Conservation (phyloP, 257 asterid species). For the Coffea canephora region DNA sequence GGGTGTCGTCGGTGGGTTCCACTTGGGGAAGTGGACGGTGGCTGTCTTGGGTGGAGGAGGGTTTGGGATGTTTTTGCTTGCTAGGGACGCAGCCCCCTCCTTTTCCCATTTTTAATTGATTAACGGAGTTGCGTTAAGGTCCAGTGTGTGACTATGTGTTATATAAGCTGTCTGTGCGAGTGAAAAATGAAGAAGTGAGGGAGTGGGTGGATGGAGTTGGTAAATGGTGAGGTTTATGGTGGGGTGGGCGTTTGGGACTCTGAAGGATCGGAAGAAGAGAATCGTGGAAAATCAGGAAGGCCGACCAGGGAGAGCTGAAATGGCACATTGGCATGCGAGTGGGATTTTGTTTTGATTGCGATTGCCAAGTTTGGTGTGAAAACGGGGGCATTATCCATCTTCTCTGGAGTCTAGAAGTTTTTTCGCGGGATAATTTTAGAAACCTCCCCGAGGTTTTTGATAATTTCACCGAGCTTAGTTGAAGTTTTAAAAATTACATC, state of each 20-base stretch:
- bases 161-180: not conserved
- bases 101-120: conserved; percentile 55
- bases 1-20: not conserved
- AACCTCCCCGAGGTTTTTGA: too few species aligned
- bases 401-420: too few species aligned
- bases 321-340: too few species aligned
- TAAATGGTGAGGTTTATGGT: too few species aligned
- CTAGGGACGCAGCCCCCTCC: conserved; percentile 95
- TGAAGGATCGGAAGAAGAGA: not conserved
- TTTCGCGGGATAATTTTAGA: too few species aligned
- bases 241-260: not conserved
- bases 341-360: too few species aligned
- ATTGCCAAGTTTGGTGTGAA: too few species aligned
- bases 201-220: not conserved
- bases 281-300: not conserved
- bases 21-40: conserved; percentile 13
- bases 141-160: not conserved
- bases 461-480: too few species aligned
- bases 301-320: not conserved
- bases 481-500: too few species aligned
- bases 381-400: too few species aligned
- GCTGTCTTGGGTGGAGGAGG: conserved; percentile 27
- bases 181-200: not conserved
- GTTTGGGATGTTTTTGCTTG: conserved; percentile 47
- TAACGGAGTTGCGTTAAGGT: not conserved